Base-by-base conservation (phyloP, 768 basidiomycete genomes). In the Auricularia heimuer region DNA sequence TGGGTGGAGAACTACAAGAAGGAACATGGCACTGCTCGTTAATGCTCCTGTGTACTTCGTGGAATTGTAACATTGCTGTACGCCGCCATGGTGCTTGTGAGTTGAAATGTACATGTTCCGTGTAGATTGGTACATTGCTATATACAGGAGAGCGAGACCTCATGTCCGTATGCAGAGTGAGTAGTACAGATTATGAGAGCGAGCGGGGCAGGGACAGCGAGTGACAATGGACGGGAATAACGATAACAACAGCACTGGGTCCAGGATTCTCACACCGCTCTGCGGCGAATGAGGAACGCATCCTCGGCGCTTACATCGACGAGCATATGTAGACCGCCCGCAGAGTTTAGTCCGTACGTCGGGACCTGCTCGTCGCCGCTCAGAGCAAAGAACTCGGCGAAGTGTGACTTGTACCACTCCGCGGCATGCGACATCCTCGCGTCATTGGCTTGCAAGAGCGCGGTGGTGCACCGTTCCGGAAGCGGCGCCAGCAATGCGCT, bases 1-100 rank as follows among this genome's bases (percentile, higher is more conserved):
- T 98, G 94, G 94, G 83, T 97, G 39, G 86, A 89, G 29, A 88
- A 91, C 63, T 95, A 85, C 81, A 98, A 98, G 78, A 51, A 51
- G 21, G 47, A 51, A 4, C 47, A 51, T 51, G 39, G 8, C 8
- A 42, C 39, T 42, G 7, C 39, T 42, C 39, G 39, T 7, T 42
- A 14, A 42, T 14, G 39, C 29, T 29, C 29, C 29, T 29, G 29
- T 29, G 29, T 29, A 29, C 29, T 29, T 29, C 29, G 29, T 29
- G 29, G 29, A 29, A 29, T 29, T 29, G 29, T 29, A 29, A 29
- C 29, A 29, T 29, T 29, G 29, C 29, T 29, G 29, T 29, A 29
- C 29, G 29, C 29, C 29, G 29, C 29, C 29, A 29, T 29, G 29
- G 29, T 2, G 29, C 29, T 29, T 29, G 29, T 2, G 29, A 29